Conservation (phyloP, 768 basidiomycete species). For the Leccinellum rugosiceps region DNA sequence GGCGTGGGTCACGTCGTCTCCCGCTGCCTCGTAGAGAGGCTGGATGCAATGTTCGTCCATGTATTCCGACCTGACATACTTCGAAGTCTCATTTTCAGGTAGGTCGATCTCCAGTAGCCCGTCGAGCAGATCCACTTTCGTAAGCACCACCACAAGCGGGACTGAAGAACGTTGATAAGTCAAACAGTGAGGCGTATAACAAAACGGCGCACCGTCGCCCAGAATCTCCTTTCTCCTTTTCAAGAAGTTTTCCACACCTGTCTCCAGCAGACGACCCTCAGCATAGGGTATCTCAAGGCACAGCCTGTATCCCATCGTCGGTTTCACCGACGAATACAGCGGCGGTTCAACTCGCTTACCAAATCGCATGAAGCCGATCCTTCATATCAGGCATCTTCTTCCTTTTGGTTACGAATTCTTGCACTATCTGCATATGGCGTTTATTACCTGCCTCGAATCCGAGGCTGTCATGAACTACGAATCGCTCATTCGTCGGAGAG, state of each 20-base stretch:
- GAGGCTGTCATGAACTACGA: slow-evolving; percentile 19
- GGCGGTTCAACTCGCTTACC: neutral
- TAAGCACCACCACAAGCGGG: slow-evolving; percentile 15
- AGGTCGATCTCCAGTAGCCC: slow-evolving; percentile 1
- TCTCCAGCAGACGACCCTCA: slow-evolving; percentile 14
- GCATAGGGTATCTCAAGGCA: slow-evolving; percentile 14
- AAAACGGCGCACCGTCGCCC: slow-evolving; percentile 3
- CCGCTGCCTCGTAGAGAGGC: slow-evolving; percentile 2
- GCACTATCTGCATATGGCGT: slow-evolving; percentile 1
- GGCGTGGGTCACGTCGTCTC: slow-evolving; percentile 1
- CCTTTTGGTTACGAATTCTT: slow-evolving; percentile 4
- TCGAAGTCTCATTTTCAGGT: neutral
- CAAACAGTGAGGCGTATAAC: neutral
- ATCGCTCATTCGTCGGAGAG: slow-evolving; percentile 10
- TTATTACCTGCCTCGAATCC: slow-evolving; percentile 15
- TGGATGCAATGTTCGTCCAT: neutral
- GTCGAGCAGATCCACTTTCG: slow-evolving; percentile 12
- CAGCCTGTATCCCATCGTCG: slow-evolving; percentile 6
- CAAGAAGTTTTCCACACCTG: slow-evolving; percentile 12
- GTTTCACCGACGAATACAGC: neutral
- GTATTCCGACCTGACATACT: neutral
- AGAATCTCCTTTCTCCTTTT: slow-evolving; percentile 2
- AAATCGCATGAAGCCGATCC: slow-evolving; percentile 14
- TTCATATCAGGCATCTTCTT: neutral
- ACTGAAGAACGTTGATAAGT: neutral